These are phyloP conservation scores for Sugiyamaella sp. DNA, from an alignment of 1,139 yeast species.

Conservation along the genomic window DNA sequence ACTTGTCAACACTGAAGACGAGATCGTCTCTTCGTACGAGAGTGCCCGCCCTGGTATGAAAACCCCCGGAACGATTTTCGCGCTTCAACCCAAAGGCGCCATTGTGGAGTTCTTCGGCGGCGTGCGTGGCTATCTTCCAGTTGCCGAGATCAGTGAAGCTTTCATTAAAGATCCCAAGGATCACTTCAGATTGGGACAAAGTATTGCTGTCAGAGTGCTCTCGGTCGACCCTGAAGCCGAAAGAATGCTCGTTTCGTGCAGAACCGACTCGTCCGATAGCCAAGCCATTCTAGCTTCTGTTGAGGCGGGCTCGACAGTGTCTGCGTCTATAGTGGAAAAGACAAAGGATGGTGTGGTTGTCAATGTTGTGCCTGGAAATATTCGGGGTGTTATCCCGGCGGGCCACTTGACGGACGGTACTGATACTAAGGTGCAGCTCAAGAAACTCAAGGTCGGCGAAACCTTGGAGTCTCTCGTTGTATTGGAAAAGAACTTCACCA, in stretches of 20 bases:
- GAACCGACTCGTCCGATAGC: slow-evolving; percentile 57
- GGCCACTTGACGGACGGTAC: slow-evolving; percentile 82
- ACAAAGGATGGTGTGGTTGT: slow-evolving; percentile 65
- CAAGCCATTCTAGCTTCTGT: slow-evolving; percentile 51
- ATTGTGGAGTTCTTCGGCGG: slow-evolving; percentile 81
- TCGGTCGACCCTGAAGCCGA: slow-evolving; percentile 57
- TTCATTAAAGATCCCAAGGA: slow-evolving; percentile 77
- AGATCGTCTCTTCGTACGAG: slow-evolving; percentile 56
- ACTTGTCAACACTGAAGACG: slow-evolving; percentile 67
- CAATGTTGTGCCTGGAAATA: slow-evolving; percentile 57
- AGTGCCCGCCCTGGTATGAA: slow-evolving; percentile 60
- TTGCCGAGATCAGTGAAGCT: slow-evolving; percentile 87
- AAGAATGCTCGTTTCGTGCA: slow-evolving; percentile 72
- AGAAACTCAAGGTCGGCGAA: slow-evolving; percentile 81
- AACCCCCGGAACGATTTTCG: slow-evolving; percentile 75
- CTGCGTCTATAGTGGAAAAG: slow-evolving; percentile 72
- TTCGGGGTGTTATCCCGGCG: slow-evolving; percentile 71
- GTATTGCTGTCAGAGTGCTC: slow-evolving; percentile 70
- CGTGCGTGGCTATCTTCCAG: slow-evolving; percentile 79
- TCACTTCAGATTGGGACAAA: slow-evolving; percentile 80
- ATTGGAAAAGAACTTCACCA: slow-evolving; percentile 65
- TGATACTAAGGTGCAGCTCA: slow-evolving; percentile 80
- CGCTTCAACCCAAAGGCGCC: slow-evolving; percentile 76
- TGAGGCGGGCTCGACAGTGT: slow-evolving; percentile 63
- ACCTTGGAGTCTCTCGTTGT: slow-evolving; percentile 58